Conservation (phyloP, 179 eudicot species). For the Nepenthes alata region DNA sequence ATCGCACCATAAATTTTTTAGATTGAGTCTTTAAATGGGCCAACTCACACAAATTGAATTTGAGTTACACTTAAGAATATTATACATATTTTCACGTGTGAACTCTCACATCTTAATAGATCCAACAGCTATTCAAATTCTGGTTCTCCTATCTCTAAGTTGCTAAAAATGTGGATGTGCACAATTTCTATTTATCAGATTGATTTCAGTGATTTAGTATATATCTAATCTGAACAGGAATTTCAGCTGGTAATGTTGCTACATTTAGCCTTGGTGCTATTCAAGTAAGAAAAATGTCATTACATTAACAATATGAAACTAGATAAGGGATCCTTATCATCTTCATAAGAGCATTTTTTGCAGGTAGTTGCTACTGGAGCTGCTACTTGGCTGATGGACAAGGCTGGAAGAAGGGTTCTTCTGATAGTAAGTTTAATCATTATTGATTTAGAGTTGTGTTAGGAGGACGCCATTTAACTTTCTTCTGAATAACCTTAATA, state of each 20-base stretch:
- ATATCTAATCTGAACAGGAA: conserved; percentile 15
- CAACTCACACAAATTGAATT: too few relatives aligned
- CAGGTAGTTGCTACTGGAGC: conserved; percentile 41
- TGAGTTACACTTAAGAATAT: too few relatives aligned
- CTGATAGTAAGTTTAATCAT: conserved; percentile 3
- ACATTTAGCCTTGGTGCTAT: conserved; percentile 42
- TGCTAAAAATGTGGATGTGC: not conserved
- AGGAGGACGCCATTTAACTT: too few relatives aligned
- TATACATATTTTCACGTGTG: too few relatives aligned
- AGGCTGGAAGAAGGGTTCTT: conserved; percentile 32
- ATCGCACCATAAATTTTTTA: too few relatives aligned
- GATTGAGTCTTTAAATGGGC: too few relatives aligned
- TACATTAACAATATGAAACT: not conserved
- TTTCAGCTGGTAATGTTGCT: conserved; percentile 30
- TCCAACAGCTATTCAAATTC: too few relatives aligned
- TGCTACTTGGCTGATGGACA: conserved; percentile 43
- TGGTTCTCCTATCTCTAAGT: too few relatives aligned
- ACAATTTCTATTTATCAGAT: not conserved
- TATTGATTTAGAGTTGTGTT: too few relatives aligned
- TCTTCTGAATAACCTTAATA: too few relatives aligned
- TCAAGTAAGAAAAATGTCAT: conserved; percentile 19
- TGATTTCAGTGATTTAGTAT: conserved; percentile 1
- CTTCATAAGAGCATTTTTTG: not conserved
- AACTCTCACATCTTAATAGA: too few relatives aligned
- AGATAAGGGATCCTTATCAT: not conserved